Evolutionary conservation across 345 rosid genomes (phyloP).

Genomic region (Dipteronia dyeriana): DNA sequence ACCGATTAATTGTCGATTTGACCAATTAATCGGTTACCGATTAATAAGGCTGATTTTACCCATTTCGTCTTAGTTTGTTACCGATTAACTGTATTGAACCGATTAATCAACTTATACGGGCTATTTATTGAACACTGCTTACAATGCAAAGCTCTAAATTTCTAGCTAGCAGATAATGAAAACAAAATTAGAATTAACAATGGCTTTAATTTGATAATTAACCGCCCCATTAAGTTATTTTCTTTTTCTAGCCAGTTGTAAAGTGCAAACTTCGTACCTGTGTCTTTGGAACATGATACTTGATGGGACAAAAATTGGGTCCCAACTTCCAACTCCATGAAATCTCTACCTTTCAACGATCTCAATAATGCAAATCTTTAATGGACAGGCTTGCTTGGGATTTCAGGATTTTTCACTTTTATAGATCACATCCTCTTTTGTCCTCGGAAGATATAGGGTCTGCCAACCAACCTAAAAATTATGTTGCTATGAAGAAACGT

Average conservation of each 20-base stretch:
- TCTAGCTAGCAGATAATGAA: too few species aligned
- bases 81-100: too few species aligned
- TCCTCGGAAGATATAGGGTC: background rate
- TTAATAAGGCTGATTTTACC: too few species aligned
- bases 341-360: background rate
- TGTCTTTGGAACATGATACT: background rate
- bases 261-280: background rate
- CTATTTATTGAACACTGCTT: too few species aligned
- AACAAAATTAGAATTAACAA: too few species aligned
- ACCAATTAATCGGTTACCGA: too few species aligned
- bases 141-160: background rate
- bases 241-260: background rate
- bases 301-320: background rate
- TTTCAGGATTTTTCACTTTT: background rate
- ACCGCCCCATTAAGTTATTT: background rate
- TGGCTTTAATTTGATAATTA: background rate
- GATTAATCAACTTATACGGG: too few species aligned
- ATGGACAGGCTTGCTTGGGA: background rate
- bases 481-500: background rate
- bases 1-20: too few species aligned
- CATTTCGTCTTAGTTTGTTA: too few species aligned
- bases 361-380: background rate
- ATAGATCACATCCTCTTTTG: background rate
- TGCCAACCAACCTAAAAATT: background rate
- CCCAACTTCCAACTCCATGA: background rate